Percentiles rank a stretch among this genome's conserved stretches.
phyloP scores from a whole-genome alignment of 2,329 filamentous ascomycete genomes.

The Phyllosticta citribraziliensis region DNA sequence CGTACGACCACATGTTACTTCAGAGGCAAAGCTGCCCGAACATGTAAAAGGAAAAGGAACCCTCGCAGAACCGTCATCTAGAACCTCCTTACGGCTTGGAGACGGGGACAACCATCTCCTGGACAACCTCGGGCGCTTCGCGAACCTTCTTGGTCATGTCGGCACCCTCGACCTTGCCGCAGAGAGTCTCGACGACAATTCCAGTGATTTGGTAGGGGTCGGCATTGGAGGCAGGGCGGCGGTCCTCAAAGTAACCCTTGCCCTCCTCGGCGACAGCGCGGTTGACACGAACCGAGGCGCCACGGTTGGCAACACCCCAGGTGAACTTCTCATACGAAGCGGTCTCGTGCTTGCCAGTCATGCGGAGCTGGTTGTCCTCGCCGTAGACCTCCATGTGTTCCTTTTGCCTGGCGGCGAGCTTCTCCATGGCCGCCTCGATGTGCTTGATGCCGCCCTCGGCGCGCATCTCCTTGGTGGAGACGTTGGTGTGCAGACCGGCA shows the following conservation, averaged over 20 bases:
- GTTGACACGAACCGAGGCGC: slow-evolving; percentile 86
- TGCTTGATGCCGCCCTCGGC: slow-evolving; percentile 87
- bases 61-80: neutral
- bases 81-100: neutral
- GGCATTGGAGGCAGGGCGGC: slow-evolving; percentile 64
- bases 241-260: slow-evolving; percentile 84
- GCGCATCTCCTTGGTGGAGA: slow-evolving; percentile 83
- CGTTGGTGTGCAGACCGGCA: slow-evolving; percentile 87
- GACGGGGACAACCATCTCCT: neutral
- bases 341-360: slow-evolving; percentile 91
- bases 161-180: slow-evolving; percentile 40
- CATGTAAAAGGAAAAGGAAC: neutral
- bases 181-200: slow-evolving; percentile 65
- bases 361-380: slow-evolving; percentile 88
- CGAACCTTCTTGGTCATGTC: slow-evolving; percentile 34
- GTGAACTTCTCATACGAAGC: slow-evolving; percentile 87
- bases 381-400: slow-evolving; percentile 79
- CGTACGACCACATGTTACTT: neutral
- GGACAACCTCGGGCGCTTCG: slow-evolving; percentile 16
- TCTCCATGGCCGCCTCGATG: slow-evolving; percentile 68
- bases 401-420: slow-evolving; percentile 39
- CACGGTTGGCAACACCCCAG: slow-evolving; percentile 92
- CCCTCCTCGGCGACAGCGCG: slow-evolving; percentile 75
- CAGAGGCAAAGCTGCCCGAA: neutral
- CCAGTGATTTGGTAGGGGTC: slow-evolving; percentile 79